Evolutionary conservation across 2,329 filamentous ascomycete species (phyloP).

Genomic region (Pyrenophora seminiperda): DNA sequence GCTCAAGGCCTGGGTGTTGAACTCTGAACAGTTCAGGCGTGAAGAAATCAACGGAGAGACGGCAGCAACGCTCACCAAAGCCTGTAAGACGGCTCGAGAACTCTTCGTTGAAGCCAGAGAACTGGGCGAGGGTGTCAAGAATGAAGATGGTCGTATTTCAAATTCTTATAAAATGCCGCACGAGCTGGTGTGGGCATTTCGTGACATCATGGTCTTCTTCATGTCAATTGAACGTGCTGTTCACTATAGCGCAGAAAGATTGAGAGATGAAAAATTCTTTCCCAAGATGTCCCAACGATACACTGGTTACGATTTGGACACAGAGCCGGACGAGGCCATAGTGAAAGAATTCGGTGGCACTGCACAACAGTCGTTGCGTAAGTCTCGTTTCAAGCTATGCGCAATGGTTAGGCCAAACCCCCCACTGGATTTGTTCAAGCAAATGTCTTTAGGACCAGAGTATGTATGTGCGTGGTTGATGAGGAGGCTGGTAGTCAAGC

Average conservation of each 20-base stretch:
- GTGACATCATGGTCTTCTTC: constrained; percentile 30
- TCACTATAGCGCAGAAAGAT: constrained; percentile 18
- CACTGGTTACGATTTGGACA: constrained; percentile 13
- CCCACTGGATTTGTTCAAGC: constrained; percentile 15
- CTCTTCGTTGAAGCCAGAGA: constrained; percentile 25
- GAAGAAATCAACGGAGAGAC: constrained; percentile 28
- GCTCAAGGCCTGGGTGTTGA: constrained; percentile 31
- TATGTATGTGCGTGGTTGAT: constrained; percentile 42
- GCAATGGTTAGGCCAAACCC: constrained; percentile 27
- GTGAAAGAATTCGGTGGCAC: constrained; percentile 26
- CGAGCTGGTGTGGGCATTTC: constrained; percentile 30
- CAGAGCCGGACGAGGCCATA: constrained; percentile 17
- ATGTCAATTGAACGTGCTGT: constrained; percentile 37
- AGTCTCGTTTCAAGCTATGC: constrained; percentile 33
- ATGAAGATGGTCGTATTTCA: constrained; percentile 32
- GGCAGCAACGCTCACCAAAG: constrained; percentile 23
- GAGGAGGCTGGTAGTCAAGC: constrained; percentile 37
- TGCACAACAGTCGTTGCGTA: constrained; percentile 15
- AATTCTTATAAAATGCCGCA: constrained; percentile 33
- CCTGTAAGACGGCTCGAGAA: constrained; percentile 11
- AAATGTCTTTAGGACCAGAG: constrained; percentile 34
- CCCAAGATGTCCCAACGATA: not conserved
- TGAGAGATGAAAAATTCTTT: not conserved
- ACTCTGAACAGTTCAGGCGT: constrained; percentile 20
- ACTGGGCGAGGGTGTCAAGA: constrained; percentile 35